Evolutionary conservation across 768 basidiomycete genomes (phyloP), one percentile per base, ranked within the genome.

Genomic region (Mycena vitilis): DNA sequence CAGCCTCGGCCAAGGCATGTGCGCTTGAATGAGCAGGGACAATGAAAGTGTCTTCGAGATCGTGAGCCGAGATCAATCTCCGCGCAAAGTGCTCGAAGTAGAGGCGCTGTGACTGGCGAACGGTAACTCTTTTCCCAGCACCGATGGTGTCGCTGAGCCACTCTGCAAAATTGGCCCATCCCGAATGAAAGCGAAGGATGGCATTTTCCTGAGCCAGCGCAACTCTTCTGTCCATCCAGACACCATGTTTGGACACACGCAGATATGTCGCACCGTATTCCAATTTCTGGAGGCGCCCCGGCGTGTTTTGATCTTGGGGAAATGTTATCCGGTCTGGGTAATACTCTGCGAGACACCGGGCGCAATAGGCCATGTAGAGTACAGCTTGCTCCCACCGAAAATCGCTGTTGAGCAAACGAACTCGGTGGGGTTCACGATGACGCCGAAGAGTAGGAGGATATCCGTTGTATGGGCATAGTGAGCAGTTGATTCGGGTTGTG

Each of bases 81-180:
- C 75, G 70, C 6, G 69, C 37, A 42, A 77, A 74, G 49, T 79
- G 75, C 64, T 79, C 78, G 11, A 74, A 60, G 62, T 77, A 79
- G 13, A 79, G 71, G n/a, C 74, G 68, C 51, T 76, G 73, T 1
- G 73, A 72, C 51, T 78, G 78, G 7, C 71, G 72, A 12, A 44
- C 37, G 3, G 76, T 75, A n/a, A 78, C 55, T 22, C 49, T 37
- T 9, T 23, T 7, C 11, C 18, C 38, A 6, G 62, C 38, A 9
- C 30, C 30, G 30, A 30, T 30, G 30, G 48, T 68, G 25, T 75
- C 74, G 51, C 77, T 79, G 5, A 78, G 42, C 68, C 71, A 78
- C 0, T 73, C 61, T 10, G 78, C 68, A 65, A 76, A 78, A 47
- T 73, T 76, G 1, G 75, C 72, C 75, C 76, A 78, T 6, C 77